These are phyloP conservation scores for Brettanomyces nanus DNA, from an alignment of 805 yeast genomes.

Conservation along the genomic window DNA sequence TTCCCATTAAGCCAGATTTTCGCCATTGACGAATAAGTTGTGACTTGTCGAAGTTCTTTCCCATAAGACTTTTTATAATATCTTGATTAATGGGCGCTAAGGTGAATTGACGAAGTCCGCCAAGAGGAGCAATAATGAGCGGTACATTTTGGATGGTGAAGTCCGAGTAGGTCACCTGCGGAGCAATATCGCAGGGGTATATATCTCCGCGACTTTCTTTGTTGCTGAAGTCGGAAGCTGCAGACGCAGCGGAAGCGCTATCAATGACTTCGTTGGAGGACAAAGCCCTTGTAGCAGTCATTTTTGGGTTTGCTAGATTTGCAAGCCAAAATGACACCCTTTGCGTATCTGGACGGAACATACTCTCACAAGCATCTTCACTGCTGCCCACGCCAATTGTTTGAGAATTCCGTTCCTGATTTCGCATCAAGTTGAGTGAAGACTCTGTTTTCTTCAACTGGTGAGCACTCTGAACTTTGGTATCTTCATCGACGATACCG, in stretches of 20 bases:
- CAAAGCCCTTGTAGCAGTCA: constrained; percentile 10
- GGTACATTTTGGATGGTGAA: constrained; percentile 8
- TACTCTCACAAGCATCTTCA: constrained; percentile 5
- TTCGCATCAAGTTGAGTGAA: constrained; percentile 6
- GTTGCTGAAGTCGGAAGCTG: background rate
- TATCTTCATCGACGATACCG: constrained; percentile 17
- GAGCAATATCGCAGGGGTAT: constrained; percentile 1
- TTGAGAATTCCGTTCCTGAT: constrained; percentile 1
- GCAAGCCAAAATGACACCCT: constrained; percentile 24
- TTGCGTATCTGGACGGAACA: constrained; percentile 23
- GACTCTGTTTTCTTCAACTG: constrained; percentile 16
- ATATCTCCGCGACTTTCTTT: background rate
- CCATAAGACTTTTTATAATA: constrained; percentile 15
- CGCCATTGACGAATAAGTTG: constrained; percentile 16
- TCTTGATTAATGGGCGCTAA: constrained; percentile 19
- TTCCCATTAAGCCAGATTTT: constrained; percentile 17
- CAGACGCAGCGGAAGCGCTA: background rate
- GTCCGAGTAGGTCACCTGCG: constrained; percentile 1
- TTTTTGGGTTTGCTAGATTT: constrained; percentile 17
- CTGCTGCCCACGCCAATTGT: background rate
- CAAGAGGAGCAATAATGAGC: constrained; percentile 31
- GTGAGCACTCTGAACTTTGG: background rate
- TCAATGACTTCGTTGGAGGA: constrained; percentile 2
- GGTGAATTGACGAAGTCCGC: constrained; percentile 34
- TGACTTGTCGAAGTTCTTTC: constrained; percentile 1